These are phyloP conservation scores for Fraxinus latifolia DNA, from an alignment of 305 asterid species.

Conservation along the genomic window DNA sequence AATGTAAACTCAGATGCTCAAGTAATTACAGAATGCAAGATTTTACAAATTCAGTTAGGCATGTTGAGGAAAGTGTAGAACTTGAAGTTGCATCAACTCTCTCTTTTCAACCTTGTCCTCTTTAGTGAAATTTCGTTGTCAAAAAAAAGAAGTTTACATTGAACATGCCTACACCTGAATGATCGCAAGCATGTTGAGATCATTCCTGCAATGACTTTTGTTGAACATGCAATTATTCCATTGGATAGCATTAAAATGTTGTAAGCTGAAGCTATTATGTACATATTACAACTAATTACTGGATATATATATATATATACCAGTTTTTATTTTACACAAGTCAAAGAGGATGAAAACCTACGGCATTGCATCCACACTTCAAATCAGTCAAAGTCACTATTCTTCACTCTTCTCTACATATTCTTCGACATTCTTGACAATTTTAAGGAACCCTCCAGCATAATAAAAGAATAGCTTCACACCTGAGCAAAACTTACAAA, in stretches of 20 bases:
- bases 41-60: background rate
- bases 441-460: background rate
- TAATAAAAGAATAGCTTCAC: constrained; percentile 6
- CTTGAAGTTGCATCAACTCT: background rate
- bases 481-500: background rate
- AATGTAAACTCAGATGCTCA: background rate
- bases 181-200: background rate
- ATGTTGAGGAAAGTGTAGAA: background rate
- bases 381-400: background rate
- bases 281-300: background rate
- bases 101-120: background rate
- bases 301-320: background rate
- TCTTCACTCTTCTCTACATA: background rate
- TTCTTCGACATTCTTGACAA: background rate
- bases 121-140: background rate
- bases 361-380: background rate
- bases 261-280: background rate
- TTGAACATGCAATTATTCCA: background rate
- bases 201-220: background rate
- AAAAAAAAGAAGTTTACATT: background rate
- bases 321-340: background rate
- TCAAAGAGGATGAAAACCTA: background rate
- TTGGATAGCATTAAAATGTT: background rate
- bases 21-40: background rate
- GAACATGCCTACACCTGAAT: background rate